Evolutionary conservation across 768 basidiomycete species (phyloP).

Genomic region (Collybiopsis luxurians): DNA sequence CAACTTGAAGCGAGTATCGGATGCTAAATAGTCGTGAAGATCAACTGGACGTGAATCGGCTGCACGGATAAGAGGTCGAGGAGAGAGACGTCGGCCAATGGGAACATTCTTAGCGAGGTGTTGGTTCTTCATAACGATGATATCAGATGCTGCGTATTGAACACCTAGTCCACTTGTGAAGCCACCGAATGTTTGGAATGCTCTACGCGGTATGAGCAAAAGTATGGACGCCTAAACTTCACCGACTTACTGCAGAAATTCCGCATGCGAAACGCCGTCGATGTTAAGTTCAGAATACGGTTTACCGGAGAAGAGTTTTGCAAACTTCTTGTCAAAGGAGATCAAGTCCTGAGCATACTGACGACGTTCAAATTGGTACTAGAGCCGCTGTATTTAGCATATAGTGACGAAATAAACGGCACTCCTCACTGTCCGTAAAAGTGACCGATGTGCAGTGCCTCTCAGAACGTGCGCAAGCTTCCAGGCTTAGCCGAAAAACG

Average conservation of each 20-base stretch:
- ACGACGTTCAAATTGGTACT: constrained; percentile 71
- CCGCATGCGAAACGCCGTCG: constrained; percentile 51
- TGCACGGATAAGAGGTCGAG: constrained; percentile 46
- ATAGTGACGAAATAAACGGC: too few species aligned
- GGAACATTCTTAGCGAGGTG: constrained; percentile 35
- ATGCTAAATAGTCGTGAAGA: constrained; percentile 50
- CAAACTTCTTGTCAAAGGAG: constrained; percentile 63
- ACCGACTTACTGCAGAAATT: constrained; percentile 44
- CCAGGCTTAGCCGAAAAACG: constrained; percentile 40
- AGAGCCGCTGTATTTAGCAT: neutral
- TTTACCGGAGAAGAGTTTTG: constrained; percentile 66
- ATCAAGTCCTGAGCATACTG: constrained; percentile 74
- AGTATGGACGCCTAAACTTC: too few species aligned
- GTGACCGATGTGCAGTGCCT: constrained; percentile 45
- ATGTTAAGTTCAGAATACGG: constrained; percentile 45
- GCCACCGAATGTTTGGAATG: constrained; percentile 50
- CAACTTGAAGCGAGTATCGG: constrained; percentile 54
- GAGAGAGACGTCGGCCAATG: constrained; percentile 52
- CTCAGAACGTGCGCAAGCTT: constrained; percentile 56
- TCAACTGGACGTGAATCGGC: constrained; percentile 50
- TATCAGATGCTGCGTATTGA: constrained; percentile 45
- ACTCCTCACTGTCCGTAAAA: constrained; percentile 46
- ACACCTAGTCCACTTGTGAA: constrained; percentile 57
- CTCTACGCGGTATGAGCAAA: constrained; percentile 24
- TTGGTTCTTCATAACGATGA: constrained; percentile 38